Conservation (phyloP, 2,329 filamentous ascomycete species). For the Penicillium hesseltinei region DNA sequence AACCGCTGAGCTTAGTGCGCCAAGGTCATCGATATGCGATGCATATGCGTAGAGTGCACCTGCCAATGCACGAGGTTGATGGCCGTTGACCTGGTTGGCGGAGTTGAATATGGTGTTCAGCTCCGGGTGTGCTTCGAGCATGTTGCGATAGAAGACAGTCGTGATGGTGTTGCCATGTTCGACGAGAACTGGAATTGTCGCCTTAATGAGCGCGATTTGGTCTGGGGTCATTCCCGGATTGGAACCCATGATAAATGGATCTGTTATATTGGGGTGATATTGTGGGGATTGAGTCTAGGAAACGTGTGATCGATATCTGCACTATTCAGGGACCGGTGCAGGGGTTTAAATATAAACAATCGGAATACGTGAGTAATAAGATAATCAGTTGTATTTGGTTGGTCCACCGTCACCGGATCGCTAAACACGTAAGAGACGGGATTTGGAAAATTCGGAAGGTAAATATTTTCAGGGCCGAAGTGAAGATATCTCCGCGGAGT, state of each 20-base stretch:
- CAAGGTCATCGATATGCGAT: constrained; percentile 67
- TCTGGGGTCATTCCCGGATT: constrained; percentile 35
- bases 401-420: background rate
- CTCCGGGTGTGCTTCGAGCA: constrained; percentile 64
- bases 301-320: background rate
- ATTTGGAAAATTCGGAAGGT: background rate
- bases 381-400: background rate
- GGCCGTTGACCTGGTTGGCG: constrained; percentile 65
- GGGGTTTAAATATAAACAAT: background rate
- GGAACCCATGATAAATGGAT: constrained; percentile 17
- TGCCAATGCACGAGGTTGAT: constrained; percentile 69
- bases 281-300: background rate
- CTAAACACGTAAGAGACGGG: background rate
- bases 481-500: constrained; percentile 5
- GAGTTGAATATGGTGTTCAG: constrained; percentile 71
- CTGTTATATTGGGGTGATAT: background rate
- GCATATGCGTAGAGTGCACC: constrained; percentile 69
- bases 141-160: constrained; percentile 68
- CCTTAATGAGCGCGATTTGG: constrained; percentile 65
- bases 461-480: background rate
- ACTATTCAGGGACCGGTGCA: background rate
- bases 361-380: background rate
- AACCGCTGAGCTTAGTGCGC: constrained; percentile 54
- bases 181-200: constrained; percentile 67
- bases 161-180: constrained; percentile 68